Evolutionary conservation across 768 basidiomycete genomes (phyloP).

Genomic region (Tephrocybe sp.): DNA sequence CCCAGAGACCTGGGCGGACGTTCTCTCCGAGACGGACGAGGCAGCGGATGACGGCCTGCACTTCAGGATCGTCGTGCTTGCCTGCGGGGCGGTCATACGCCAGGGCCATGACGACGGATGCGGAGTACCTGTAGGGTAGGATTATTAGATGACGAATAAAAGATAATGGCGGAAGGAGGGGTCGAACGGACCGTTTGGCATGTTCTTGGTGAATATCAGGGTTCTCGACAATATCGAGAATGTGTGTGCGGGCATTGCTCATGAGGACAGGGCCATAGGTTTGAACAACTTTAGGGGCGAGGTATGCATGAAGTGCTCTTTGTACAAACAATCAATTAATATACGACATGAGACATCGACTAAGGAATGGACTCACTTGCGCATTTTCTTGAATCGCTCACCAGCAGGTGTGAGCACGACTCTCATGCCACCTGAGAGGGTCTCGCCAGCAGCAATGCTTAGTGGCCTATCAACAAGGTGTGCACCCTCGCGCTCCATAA

Average conservation of each 20-base stretch:
- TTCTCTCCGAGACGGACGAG: slow-evolving; percentile 43
- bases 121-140: slow-evolving; percentile 35
- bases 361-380: slow-evolving; percentile 35
- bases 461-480: slow-evolving; percentile 52
- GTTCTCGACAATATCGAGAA: slow-evolving; percentile 39
- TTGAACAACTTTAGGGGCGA: slow-evolving; percentile 49
- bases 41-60: slow-evolving; percentile 43
- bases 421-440: slow-evolving; percentile 56
- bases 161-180: not conserved
- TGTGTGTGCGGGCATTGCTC: slow-evolving; percentile 38
- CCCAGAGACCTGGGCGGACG: slow-evolving; percentile 42
- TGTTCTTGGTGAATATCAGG: slow-evolving; percentile 52
- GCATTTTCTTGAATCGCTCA: slow-evolving; percentile 58
- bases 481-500: slow-evolving; percentile 68
- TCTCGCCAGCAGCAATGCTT: slow-evolving; percentile 57
- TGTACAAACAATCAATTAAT: slow-evolving; percentile 15
- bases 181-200: slow-evolving; percentile 30
- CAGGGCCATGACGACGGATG: slow-evolving; percentile 47
- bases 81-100: slow-evolving; percentile 44
- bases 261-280: slow-evolving; percentile 50
- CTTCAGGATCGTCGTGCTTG: slow-evolving; percentile 42
- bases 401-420: slow-evolving; percentile 54
- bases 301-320: slow-evolving; percentile 57
- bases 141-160: not conserved
- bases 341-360: not conserved